Conservation (phyloP, 2,329 filamentous ascomycete species). For the Cryphonectria carpinicola region DNA sequence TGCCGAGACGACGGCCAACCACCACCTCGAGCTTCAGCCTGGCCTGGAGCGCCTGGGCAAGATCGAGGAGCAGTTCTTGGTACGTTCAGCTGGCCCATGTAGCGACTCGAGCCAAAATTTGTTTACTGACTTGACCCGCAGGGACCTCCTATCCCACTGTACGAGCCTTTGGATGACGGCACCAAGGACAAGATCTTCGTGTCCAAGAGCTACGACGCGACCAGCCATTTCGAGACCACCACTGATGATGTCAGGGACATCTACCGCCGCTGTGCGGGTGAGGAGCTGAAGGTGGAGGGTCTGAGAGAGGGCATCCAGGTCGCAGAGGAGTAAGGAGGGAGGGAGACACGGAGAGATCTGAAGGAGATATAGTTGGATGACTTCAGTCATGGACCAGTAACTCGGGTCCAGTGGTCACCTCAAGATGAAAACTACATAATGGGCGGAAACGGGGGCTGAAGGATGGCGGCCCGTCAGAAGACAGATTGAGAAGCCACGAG, state of each 20-base stretch:
- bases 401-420: slow-evolving; percentile 9
- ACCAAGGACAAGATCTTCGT: slow-evolving; percentile 91
- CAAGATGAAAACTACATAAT: slow-evolving; percentile 6
- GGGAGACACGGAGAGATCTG: neutral
- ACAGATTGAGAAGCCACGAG: slow-evolving; percentile 19
- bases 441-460: slow-evolving; percentile 7
- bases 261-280: slow-evolving; percentile 79
- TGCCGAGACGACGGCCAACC: slow-evolving; percentile 87
- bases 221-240: slow-evolving; percentile 93
- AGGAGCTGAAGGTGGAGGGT: slow-evolving; percentile 87
- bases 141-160: slow-evolving; percentile 85
- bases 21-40: slow-evolving; percentile 91
- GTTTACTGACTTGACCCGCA: slow-evolving; percentile 38
- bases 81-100: slow-evolving; percentile 46
- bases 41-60: slow-evolving; percentile 89
- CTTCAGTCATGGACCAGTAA: neutral
- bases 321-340: slow-evolving; percentile 61
- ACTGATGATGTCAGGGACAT: slow-evolving; percentile 94
- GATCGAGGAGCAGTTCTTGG: slow-evolving; percentile 96
- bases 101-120: neutral
- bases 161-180: slow-evolving; percentile 85
- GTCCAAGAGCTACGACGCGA: slow-evolving; percentile 98
- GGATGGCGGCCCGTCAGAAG: slow-evolving; percentile 1
- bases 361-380: neutral
- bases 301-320: slow-evolving; percentile 80